Conservation (phyloP, 2,329 filamentous ascomycete genomes). For the Fusarium verticillioides region DNA sequence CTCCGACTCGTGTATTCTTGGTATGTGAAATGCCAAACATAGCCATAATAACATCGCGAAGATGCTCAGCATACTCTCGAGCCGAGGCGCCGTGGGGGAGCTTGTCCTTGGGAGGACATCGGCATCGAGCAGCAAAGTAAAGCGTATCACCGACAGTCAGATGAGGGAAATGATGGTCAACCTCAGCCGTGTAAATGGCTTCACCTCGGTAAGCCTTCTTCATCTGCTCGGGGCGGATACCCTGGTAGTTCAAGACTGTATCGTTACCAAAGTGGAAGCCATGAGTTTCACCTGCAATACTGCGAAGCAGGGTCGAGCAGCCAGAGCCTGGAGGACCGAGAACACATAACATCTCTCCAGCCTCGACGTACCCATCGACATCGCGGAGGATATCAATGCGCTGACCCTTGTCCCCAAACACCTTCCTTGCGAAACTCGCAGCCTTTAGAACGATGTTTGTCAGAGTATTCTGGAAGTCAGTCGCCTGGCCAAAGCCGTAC, state of each 20-base stretch:
- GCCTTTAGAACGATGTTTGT: slow-evolving; percentile 64
- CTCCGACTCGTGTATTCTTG: slow-evolving; percentile 73
- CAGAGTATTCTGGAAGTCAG: slow-evolving; percentile 75
- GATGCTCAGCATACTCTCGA: slow-evolving; percentile 64
- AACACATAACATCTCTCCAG: slow-evolving; percentile 78
- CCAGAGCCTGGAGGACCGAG: slow-evolving; percentile 74
- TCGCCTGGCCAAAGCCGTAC: slow-evolving; percentile 70
- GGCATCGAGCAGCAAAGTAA: slow-evolving; percentile 76
- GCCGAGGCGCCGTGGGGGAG: slow-evolving; percentile 65
- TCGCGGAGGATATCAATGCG: slow-evolving; percentile 72
- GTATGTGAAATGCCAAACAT: slow-evolving; percentile 77
- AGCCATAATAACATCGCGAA: slow-evolving; percentile 76
- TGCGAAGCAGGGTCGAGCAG: slow-evolving; percentile 84
- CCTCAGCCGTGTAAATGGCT: slow-evolving; percentile 84
- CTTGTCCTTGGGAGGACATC: slow-evolving; percentile 62
- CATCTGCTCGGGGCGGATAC: slow-evolving; percentile 76
- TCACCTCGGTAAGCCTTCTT: slow-evolving; percentile 79
- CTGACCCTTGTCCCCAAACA: slow-evolving; percentile 62
- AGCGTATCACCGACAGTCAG: slow-evolving; percentile 80
- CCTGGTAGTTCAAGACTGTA: slow-evolving; percentile 78
- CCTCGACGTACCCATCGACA: slow-evolving; percentile 72
- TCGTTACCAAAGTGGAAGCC: slow-evolving; percentile 75
- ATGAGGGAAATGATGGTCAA: slow-evolving; percentile 80
- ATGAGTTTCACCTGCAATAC: slow-evolving; percentile 80
- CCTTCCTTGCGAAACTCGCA: slow-evolving; percentile 53